Evolutionary conservation across 2,329 filamentous ascomycete species (phyloP).

Genomic region (Ophiostoma novo-ulmi): DNA sequence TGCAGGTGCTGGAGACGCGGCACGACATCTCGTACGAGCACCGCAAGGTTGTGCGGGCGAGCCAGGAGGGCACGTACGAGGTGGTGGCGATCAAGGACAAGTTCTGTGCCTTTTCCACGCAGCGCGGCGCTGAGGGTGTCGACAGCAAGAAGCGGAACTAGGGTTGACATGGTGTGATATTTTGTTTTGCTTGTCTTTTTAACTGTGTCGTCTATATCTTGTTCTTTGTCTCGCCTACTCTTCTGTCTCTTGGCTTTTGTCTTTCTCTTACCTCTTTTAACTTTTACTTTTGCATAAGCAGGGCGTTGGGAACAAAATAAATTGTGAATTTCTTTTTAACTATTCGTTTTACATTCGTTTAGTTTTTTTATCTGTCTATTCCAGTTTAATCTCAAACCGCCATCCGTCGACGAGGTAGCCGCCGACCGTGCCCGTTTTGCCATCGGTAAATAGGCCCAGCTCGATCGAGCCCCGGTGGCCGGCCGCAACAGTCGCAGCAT

Average conservation of each 20-base stretch:
- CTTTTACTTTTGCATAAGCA: conserved; percentile 24
- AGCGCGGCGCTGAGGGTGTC: conserved; percentile 50
- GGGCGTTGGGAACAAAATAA: conserved; percentile 24
- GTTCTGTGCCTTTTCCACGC: conserved; percentile 81
- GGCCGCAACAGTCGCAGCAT: neutral
- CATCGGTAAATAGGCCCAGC: conserved; percentile 23
- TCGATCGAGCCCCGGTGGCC: conserved; percentile 17
- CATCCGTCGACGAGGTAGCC: conserved; percentile 26
- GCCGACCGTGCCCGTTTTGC: conserved; percentile 17
- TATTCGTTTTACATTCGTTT: neutral
- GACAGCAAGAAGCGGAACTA: conserved; percentile 33
- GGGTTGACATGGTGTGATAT: neutral
- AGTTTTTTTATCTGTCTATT: neutral
- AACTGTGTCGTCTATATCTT: neutral
- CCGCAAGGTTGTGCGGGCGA: conserved; percentile 74
- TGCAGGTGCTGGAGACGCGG: conserved; percentile 79
- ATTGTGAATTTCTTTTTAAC: conserved; percentile 9
- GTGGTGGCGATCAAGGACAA: conserved; percentile 93
- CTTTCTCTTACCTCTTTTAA: neutral
- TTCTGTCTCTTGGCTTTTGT: neutral
- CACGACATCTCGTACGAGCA: conserved; percentile 81
- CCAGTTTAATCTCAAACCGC: conserved; percentile 22
- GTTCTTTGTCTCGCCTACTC: neutral
- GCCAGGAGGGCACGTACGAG: conserved; percentile 94
- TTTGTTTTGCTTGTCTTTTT: neutral